Evolutionary conservation across 495 filamentous ascomycete genomes (phyloP).

Genomic region (Mycothermus thermophilus): DNA sequence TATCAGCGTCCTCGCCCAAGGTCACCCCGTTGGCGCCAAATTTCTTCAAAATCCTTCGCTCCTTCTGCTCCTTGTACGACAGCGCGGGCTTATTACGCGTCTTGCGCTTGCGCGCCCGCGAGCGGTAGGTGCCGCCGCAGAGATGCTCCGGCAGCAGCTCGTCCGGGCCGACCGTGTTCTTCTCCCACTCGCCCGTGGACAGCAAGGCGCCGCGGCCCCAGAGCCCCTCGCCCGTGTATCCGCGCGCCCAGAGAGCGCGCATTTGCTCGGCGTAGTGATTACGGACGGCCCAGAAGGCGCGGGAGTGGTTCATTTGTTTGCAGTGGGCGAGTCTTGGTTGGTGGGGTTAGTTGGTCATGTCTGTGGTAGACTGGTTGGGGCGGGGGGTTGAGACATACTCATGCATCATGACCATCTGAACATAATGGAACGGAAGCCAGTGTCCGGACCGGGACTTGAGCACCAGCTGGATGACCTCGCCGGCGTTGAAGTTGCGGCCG

Average conservation of each 20-base stretch:
- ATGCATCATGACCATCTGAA: constrained; percentile 83
- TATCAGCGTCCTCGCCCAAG: constrained; percentile 51
- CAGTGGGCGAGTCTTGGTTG: constrained; percentile 53
- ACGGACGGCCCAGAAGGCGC: constrained; percentile 58
- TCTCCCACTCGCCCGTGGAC: constrained; percentile 42
- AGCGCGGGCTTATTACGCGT: constrained; percentile 37
- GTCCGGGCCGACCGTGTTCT: constrained; percentile 33
- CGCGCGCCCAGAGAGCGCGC: constrained; percentile 45
- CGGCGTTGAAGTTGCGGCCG: constrained; percentile 71
- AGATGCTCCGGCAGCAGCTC: constrained; percentile 47
- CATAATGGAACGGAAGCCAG: constrained; percentile 63
- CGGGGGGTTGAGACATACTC: constrained; percentile 26
- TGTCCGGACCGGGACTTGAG: constrained; percentile 46
- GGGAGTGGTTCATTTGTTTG: constrained; percentile 71
- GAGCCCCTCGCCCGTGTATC: constrained; percentile 62
- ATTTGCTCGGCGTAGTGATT: constrained; percentile 53
- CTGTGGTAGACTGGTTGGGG: not conserved
- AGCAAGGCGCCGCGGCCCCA: constrained; percentile 56
- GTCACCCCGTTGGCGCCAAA: constrained; percentile 54
- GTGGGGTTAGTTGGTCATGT: not conserved
- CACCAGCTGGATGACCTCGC: constrained; percentile 71
- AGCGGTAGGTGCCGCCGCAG: constrained; percentile 57
- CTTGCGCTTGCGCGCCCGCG: constrained; percentile 37
- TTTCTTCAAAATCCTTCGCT: constrained; percentile 55
- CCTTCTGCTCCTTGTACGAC: constrained; percentile 48